Evolutionary conservation across 495 filamentous ascomycete species (phyloP).

Genomic region (Trypethelium eluteriae): DNA sequence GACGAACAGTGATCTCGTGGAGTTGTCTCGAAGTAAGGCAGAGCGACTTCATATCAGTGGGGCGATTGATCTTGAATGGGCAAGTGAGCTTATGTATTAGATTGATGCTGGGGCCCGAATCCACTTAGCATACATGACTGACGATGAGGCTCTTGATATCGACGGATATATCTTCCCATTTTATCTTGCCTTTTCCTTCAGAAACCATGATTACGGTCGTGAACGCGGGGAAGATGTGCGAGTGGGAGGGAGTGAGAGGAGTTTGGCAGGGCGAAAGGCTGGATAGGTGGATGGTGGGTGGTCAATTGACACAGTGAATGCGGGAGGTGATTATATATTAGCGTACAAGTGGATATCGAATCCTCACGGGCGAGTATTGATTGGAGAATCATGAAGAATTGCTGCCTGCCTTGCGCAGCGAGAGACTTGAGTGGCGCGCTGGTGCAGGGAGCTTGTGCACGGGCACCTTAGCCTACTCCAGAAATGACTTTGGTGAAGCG

Average conservation of each 20-base stretch:
- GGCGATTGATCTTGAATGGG: constrained; percentile 30
- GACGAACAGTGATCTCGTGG: constrained; percentile 33
- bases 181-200: neutral
- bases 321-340: neutral
- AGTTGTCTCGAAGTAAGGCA: constrained; percentile 37
- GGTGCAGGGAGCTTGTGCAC: neutral
- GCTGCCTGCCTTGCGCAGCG: too few relatives aligned
- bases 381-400: neutral
- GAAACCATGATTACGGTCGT: neutral
- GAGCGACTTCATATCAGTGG: constrained; percentile 34
- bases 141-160: constrained; percentile 37
- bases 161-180: constrained; percentile 28
- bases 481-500: neutral
- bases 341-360: too few relatives aligned
- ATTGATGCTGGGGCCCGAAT: too few relatives aligned
- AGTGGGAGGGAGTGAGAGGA: neutral
- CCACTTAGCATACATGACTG: constrained; percentile 23
- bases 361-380: neutral
- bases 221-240: neutral
- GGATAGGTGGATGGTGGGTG: neutral
- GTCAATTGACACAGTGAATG: neutral
- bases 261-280: neutral
- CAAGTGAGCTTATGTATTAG: too few relatives aligned
- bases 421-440: neutral
- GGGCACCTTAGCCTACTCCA: neutral